Conservation (phyloP, 805 yeast species). For the Tetrapisispora pingtungensis region DNA sequence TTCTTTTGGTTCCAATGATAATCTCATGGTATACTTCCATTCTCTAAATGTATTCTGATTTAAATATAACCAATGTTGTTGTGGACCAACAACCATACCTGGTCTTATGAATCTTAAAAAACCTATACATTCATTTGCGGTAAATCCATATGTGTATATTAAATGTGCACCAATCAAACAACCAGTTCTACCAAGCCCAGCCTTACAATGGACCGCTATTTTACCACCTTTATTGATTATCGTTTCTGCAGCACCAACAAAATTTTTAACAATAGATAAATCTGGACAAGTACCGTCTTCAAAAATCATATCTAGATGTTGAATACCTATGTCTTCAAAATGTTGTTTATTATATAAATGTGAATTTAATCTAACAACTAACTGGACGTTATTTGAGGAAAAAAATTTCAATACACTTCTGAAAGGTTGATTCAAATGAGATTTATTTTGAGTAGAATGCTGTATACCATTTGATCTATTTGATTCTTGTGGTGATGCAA, state of each 20-base stretch:
- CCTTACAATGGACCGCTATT: conserved; percentile 98
- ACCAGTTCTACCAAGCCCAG: conserved; percentile 96
- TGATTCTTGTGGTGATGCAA: conserved; percentile 89
- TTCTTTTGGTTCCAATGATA: conserved; percentile 57
- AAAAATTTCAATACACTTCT: conserved; percentile 74
- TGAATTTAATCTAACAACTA: conserved; percentile 87
- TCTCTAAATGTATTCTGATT: conserved; percentile 94
- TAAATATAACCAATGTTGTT: conserved; percentile 95
- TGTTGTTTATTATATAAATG: conserved; percentile 80
- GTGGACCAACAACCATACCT: conserved; percentile 99
- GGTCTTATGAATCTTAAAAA: conserved; percentile 95
- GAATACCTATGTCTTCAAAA: conserved; percentile 72
- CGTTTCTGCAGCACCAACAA: conserved; percentile 91
- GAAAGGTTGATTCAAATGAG: conserved; percentile 58
- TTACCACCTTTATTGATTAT: conserved; percentile 79
- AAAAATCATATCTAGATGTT: conserved; percentile 90
- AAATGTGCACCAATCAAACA: conserved; percentile 95
- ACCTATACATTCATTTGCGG: conserved; percentile 93
- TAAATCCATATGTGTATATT: conserved; percentile 92
- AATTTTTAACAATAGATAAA: conserved; percentile 82
- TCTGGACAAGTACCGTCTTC: conserved; percentile 98
- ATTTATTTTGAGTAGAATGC: conserved; percentile 12
- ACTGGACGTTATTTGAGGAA: conserved; percentile 58
- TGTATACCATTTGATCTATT: conserved; percentile 20
- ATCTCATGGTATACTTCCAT: conserved; percentile 86